Base-by-base conservation (phyloP, 2,329 filamentous ascomycete species). In the Aspergillus sp. region DNA sequence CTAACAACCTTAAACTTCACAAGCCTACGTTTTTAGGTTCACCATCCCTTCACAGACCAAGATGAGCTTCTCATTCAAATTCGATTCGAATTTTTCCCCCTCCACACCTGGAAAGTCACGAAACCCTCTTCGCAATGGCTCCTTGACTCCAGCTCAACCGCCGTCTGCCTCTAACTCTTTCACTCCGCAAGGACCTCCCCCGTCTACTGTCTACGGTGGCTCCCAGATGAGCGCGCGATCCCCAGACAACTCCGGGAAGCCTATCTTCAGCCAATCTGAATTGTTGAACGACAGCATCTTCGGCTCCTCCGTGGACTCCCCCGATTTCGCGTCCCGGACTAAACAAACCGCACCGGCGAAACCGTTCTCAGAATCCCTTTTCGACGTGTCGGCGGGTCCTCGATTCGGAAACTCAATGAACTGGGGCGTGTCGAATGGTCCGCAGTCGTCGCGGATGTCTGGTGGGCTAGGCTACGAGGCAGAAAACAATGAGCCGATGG, bases 71-170 rank as follows among this genome's bases (percentile, higher is more conserved):
- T 61, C 69, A 55, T 66, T 70, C 15, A 68, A 73, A 8, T 72
- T 68, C 51, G 70, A 71, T 31, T 71, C 74, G 11, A 74, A 70
- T 23, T 37, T 14, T 27, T 69, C 73, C 6, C 73, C 74, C 2
- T 72, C 74, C 19, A 78, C 75, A 2, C 75, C 75, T 12, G 73
- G 68, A 17, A 76, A 72, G 62, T 68, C 68, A 23, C 69, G 70
- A 46, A 72, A 72, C 52, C 64, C 74, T 6, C 69, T 71, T 56
- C 71, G 71, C 56, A 70, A 76, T 62, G 75, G 80, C 45, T 85
- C 84, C 6, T 85, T 82, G 19, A 86, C 84, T 15, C 84, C 84
- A 52, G 82, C 81, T 47, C 84, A 82, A 41, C 83, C 84, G 1
- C 83, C 82, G 24, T 82, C 81, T 33, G 77, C 75, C 58, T 73